Conservation (phyloP, 176 grass and related monocot species). For the Hsuehochloa calcarea region DNA sequence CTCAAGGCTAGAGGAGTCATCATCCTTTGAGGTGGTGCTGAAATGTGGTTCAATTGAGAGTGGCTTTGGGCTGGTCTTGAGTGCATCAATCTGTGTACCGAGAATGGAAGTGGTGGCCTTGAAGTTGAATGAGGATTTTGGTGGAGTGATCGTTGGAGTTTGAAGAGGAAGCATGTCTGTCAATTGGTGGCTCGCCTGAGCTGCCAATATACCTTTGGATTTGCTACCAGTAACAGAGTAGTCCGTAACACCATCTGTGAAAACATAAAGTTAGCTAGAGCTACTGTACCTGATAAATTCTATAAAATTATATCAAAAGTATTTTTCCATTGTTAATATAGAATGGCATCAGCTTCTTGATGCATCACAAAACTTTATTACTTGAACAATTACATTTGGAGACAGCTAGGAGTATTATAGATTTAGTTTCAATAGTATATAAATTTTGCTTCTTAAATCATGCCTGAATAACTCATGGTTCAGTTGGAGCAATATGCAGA, state of each 20-base stretch:
- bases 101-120: slow-evolving; percentile 60
- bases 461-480: background rate
- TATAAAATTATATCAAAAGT: background rate
- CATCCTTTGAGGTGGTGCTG: slow-evolving; percentile 62
- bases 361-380: background rate
- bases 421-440: slow-evolving; percentile 16
- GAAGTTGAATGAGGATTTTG: slow-evolving; percentile 71
- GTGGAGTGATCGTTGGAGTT: slow-evolving; percentile 42
- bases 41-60: slow-evolving; percentile 62
- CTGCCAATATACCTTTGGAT: slow-evolving; percentile 69
- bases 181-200: slow-evolving; percentile 58
- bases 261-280: slow-evolving; percentile 29
- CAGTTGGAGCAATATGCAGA: background rate
- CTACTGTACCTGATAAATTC: background rate
- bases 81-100: slow-evolving; percentile 45
- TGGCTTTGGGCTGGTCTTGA: slow-evolving; percentile 67
- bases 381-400: background rate
- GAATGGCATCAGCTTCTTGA: background rate
- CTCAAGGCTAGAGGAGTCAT: slow-evolving; percentile 77
- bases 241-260: slow-evolving; percentile 91
- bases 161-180: slow-evolving; percentile 59
- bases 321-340: background rate
- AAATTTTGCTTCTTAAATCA: slow-evolving; percentile 18
- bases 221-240: slow-evolving; percentile 94
- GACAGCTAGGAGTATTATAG: background rate